Evolutionary conservation across 768 basidiomycete species (phyloP), one percentile per base, ranked within the genome.

Genomic region (Boletellus emodensis): DNA sequence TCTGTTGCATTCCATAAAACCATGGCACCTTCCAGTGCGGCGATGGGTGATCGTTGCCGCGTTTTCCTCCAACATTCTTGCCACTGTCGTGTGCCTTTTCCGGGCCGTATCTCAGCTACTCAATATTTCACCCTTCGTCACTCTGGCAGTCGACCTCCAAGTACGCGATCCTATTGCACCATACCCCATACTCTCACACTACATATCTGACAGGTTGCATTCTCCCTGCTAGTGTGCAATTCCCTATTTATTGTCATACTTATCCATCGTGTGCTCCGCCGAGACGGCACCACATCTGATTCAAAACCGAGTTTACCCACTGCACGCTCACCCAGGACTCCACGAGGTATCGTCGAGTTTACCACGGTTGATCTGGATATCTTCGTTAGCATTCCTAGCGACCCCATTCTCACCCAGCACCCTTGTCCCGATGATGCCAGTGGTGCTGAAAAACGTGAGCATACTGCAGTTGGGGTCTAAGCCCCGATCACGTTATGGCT

Each of bases 161-260:
- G 60, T 56, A 52, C 41, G 54, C 33, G 17, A 40, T 17, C 7
- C 7, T n/a, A 14, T 18, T 35, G 15, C 44, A 30, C 10, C 35
- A 30, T 40, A 14, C n/a, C 20, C n/a, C 26, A 17, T 2, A 6
- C 7, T 26, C 53, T 42, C 42, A 51, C 44, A 44, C 40, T 14
- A 33, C 28, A 26, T 44, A 35, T 43, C 43, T n/a, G 22, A 46
- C 43, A 60, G 60, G 37, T 59, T 30, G 54, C 51, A 15, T 57
- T 38, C 22, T 58, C 51, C 26, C 32, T 58, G 13, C 49, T 56
- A 12, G 50, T 53, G 28, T 58, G 56, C 30, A 58, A 54, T 48
- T 44, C 51, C 0, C 33, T 58, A 10, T 60, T 54, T 14, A 30
- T 50, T 33, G 44, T 48, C 20, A 44, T 20, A 36, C 43, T 52